These are phyloP conservation scores for Endoconidiophora polonica DNA, from an alignment of 2,329 filamentous ascomycete species.

Conservation along the genomic window DNA sequence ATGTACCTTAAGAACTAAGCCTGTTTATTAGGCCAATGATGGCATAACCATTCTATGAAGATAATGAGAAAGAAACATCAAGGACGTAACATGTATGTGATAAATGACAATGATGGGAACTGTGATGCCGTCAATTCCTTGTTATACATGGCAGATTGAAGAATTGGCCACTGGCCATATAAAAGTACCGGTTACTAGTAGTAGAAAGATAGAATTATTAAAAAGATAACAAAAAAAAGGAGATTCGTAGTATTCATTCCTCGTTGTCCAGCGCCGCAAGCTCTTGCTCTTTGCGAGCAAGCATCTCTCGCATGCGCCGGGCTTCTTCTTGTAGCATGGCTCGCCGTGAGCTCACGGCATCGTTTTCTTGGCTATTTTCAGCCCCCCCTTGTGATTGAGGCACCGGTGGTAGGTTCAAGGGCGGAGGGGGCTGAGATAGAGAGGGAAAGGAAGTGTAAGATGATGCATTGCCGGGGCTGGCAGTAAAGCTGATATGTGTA, in stretches of 20 bases:
- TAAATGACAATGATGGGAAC: too few relatives aligned
- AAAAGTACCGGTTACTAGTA: too few relatives aligned
- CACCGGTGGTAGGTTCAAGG: not conserved
- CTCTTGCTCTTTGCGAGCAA: slow-evolving; percentile 59
- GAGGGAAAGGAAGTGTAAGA: not conserved
- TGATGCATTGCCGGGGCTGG: slow-evolving; percentile 5
- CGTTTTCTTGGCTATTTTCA: slow-evolving; percentile 11
- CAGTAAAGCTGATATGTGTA: slow-evolving; percentile 3
- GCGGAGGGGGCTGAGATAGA: slow-evolving; percentile 3
- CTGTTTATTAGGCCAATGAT: too few relatives aligned
- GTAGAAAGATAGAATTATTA: not conserved
- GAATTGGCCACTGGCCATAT: too few relatives aligned
- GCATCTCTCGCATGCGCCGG: slow-evolving; percentile 56
- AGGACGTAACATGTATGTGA: too few relatives aligned
- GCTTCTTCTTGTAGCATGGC: slow-evolving; percentile 54
- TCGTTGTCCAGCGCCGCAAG: slow-evolving; percentile 30
- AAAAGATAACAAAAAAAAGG: not conserved
- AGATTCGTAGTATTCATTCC: slow-evolving; percentile 7
- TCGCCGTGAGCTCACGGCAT: slow-evolving; percentile 35
- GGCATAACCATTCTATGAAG: too few relatives aligned
- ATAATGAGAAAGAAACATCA: too few relatives aligned
- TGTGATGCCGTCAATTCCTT: too few relatives aligned
- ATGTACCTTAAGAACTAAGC: too few relatives aligned
- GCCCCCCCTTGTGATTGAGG: not conserved
- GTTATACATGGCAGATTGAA: too few relatives aligned